Conservation (phyloP, 768 basidiomycete species). For the Psilocybe cubensis region DNA sequence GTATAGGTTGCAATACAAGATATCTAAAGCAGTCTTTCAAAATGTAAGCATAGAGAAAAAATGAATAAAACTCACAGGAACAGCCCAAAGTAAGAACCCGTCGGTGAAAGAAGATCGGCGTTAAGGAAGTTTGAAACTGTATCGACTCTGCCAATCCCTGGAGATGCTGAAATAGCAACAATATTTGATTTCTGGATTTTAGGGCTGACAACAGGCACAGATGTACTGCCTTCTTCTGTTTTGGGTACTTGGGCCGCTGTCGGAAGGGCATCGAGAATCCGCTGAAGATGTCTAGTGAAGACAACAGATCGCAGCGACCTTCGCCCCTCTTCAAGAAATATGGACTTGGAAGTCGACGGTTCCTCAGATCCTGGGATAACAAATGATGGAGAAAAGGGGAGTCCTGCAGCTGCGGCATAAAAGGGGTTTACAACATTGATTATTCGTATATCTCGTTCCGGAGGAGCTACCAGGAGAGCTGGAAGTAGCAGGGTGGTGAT, state of each 20-base stretch:
- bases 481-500: slow-evolving; percentile 82
- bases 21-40: slow-evolving; percentile 51
- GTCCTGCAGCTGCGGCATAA: slow-evolving; percentile 76
- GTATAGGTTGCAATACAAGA: slow-evolving; percentile 63
- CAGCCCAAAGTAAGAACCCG: slow-evolving; percentile 44
- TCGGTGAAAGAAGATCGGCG: slow-evolving; percentile 44
- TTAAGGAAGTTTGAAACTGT: slow-evolving; percentile 62
- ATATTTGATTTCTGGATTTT: slow-evolving; percentile 70
- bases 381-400: slow-evolving; percentile 28
- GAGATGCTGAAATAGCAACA: slow-evolving; percentile 71
- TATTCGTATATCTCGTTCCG: slow-evolving; percentile 91
- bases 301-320: slow-evolving; percentile 66
- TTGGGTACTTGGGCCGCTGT: slow-evolving; percentile 54
- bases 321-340: slow-evolving; percentile 64
- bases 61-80: slow-evolving; percentile 46
- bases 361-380: slow-evolving; percentile 22
- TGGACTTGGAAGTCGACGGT: slow-evolving; percentile 26
- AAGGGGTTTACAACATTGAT: slow-evolving; percentile 87
- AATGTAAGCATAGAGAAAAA: slow-evolving; percentile 5
- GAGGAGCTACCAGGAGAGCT: slow-evolving; percentile 76
- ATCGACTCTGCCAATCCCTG: slow-evolving; percentile 75
- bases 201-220: slow-evolving; percentile 39
- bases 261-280: slow-evolving; percentile 82
- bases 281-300: slow-evolving; percentile 80
- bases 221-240: slow-evolving; percentile 35